Conservation (phyloP, 257 asterid genomes). For the Nicotiana paniculata region DNA sequence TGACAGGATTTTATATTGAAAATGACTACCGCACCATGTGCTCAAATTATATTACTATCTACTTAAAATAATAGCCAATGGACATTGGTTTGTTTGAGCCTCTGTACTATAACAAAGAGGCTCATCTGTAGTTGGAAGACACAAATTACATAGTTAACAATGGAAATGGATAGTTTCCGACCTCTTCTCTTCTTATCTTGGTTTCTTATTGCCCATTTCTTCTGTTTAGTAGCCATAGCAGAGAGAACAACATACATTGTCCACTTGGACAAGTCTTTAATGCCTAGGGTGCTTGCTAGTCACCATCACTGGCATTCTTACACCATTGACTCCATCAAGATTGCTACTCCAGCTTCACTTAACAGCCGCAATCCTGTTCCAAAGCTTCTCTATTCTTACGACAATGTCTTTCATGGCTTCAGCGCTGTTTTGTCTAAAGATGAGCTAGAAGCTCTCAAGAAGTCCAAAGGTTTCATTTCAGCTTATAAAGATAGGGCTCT, state of each 20-base stretch:
- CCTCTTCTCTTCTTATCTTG: not conserved
- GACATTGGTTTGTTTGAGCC: not conserved
- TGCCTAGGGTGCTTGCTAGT: not conserved
- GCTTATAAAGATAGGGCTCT: not conserved
- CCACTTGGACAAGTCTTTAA: constrained; percentile 5
- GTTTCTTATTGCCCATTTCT: not conserved
- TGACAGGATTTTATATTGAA: not conserved
- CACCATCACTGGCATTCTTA: constrained; percentile 7
- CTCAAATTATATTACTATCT: not conserved
- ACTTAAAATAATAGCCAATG: not conserved
- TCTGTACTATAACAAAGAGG: not conserved
- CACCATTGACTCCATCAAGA: not conserved
- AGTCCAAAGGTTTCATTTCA: not conserved
- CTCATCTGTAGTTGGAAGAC: not conserved
- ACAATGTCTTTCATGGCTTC: not conserved
- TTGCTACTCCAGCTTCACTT: not conserved
- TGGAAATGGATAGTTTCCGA: not conserved
- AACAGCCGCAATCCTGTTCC: not conserved
- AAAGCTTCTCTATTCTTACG: not conserved
- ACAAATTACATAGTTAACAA: not conserved
- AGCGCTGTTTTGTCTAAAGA: not conserved
- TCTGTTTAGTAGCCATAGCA: not conserved
- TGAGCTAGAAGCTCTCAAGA: not conserved
- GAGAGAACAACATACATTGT: not conserved
- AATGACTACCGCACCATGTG: not conserved